These are phyloP conservation scores for Samsoniella hepiali DNA, from an alignment of 2,329 filamentous ascomycete genomes.

Conservation along the genomic window DNA sequence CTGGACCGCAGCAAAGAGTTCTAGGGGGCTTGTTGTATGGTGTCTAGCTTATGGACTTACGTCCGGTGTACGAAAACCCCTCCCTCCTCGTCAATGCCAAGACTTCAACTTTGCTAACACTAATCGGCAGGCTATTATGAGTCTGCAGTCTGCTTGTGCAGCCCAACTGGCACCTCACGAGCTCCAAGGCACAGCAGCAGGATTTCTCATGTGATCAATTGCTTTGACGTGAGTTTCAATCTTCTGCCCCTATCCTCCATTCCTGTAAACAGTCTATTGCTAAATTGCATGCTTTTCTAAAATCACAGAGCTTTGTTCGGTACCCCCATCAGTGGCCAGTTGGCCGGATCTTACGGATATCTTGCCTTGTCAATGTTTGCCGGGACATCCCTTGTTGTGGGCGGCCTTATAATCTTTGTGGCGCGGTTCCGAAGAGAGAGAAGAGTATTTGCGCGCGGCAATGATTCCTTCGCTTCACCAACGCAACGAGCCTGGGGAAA, in stretches of 20 bases:
- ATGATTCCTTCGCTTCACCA: neutral
- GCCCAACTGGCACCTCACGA: slow-evolving; percentile 5
- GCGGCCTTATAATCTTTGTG: slow-evolving; percentile 2
- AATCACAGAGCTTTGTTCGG: slow-evolving; percentile 10
- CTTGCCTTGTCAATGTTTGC: slow-evolving; percentile 11
- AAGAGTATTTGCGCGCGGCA: slow-evolving; percentile 5
- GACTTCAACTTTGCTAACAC: neutral
- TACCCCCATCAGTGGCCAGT: slow-evolving; percentile 9
- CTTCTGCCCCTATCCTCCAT: neutral
- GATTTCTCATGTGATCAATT: slow-evolving; percentile 10
- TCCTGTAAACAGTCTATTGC: neutral
- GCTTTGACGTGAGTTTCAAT: slow-evolving; percentile 12
- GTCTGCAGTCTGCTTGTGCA: slow-evolving; percentile 13
- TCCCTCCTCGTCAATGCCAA: neutral
- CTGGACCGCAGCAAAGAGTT: slow-evolving; percentile 2
- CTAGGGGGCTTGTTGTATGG: slow-evolving; percentile 5
- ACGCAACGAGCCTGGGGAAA: neutral
- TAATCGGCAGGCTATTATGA: slow-evolving; percentile 6
- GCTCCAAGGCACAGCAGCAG: slow-evolving; percentile 9
- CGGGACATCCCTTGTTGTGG: slow-evolving; percentile 1
- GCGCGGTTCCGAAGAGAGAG: slow-evolving; percentile 1
- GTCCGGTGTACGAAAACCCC: neutral
- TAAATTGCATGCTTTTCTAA: neutral
- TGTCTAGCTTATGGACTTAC: slow-evolving; percentile 12
- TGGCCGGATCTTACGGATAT: slow-evolving; percentile 8